Base-by-base conservation (phyloP, 495 filamentous ascomycete species). In the Neurospora tetrasperma region DNA sequence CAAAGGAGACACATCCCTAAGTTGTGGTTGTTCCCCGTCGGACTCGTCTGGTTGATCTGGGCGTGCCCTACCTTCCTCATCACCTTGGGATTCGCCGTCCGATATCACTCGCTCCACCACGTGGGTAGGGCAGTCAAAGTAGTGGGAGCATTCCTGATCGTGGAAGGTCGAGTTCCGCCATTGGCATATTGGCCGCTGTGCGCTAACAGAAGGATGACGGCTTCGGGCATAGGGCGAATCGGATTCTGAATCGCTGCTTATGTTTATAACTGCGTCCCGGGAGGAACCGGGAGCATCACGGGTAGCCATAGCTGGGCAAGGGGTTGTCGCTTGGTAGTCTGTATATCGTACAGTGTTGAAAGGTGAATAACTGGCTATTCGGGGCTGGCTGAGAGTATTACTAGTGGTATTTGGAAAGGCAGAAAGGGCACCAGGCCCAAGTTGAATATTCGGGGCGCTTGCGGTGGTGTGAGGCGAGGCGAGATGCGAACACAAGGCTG, bases 41-140 rank as follows among this genome's bases (percentile, higher is more conserved):
- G 62, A 71, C 23, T 73, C 71, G n/a, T 69, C 20, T 23, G 71
- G 23, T 31, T 71, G 69, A 41, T 69, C 27, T 66, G 35, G 54
- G 31, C 27, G 41, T 5, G n/a, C 70, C 27, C 75, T 72, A 40
- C 20, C 38, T 27, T 62, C 70, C 5, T 18, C 54, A 18, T 43
- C 69, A 41, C 69, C 44, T 2, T 70, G 71, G 2, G 76, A 70
- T 42, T 70, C 73, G 27, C 66, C 41, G n/a, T 79, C 77, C 5
- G 76, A 76, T 1, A 78, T 69, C 20, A 69, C 70, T 31, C 82
- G 74, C 46, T 80, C 78, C 8, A 83, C 71, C 11, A 77, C 20
- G 69, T 85, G 84, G 14, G 81, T 77, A 14, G 82, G 84, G 42
- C 83, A 85, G 75, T 85, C 84, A 71, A 82, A 80, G 73, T 80